Conservation (phyloP, 495 filamentous ascomycete genomes). For the Lasiosphaeris hirsuta region DNA sequence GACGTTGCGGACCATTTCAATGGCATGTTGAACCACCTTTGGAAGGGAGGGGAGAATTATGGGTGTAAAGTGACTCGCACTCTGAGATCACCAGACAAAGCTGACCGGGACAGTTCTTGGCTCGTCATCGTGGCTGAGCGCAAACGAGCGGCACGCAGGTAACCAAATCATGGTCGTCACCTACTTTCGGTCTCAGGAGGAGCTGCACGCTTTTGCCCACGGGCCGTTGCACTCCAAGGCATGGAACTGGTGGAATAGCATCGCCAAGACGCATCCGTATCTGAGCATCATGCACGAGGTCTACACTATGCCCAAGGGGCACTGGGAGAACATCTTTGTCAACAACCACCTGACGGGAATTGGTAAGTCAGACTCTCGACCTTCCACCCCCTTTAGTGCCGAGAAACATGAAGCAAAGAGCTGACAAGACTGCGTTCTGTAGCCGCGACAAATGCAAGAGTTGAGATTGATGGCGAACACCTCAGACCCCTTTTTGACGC, state of each 20-base stretch:
- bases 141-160: constrained; percentile 20
- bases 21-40: neutral
- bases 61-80: constrained; percentile 2
- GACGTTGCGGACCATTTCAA: neutral
- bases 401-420: too few relatives aligned
- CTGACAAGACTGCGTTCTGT: neutral
- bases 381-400: neutral
- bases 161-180: constrained; percentile 39
- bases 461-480: neutral
- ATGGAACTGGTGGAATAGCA: constrained; percentile 38
- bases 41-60: neutral
- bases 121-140: constrained; percentile 19
- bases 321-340: constrained; percentile 16
- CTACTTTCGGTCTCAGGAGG: constrained; percentile 46
- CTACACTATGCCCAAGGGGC: constrained; percentile 6
- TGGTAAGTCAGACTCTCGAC: neutral
- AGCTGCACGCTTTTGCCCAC: constrained; percentile 46
- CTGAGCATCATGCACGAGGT: constrained; percentile 19
- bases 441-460: neutral
- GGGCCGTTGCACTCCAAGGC: constrained; percentile 36
- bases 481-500: constrained; percentile 3
- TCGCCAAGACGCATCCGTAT: constrained; percentile 7
- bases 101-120: constrained; percentile 12
- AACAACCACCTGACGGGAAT: constrained; percentile 12
- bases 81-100: neutral